Evolutionary conservation across 345 rosid genomes (phyloP), one percentile per base, ranked within the genome.

Genomic region (Psidium guajava): DNA sequence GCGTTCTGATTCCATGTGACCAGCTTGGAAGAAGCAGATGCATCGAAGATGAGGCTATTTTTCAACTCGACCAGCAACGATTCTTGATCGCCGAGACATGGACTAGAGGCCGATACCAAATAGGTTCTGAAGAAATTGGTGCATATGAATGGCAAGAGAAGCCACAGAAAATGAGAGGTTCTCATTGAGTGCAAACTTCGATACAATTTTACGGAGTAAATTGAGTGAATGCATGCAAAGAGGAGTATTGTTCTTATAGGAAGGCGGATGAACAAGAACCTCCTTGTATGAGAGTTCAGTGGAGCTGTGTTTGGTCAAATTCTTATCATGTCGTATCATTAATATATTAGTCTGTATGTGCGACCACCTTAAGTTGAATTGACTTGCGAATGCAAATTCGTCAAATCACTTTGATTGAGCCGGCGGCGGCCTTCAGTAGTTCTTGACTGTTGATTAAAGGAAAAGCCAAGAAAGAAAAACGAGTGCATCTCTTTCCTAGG

Each of bases 31-130:
- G 92, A 90, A 6, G 0, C 3, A 42, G 55, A 54, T 18, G 83
- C 21, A 52, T 80, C 0, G 81, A 85, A 88, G 9, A 11, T 6
- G 28, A 93, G 86, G 73, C 61, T 85, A 12, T 53, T 83, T 82
- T 83, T 89, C 81, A 92, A 49, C 83, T 84, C 86, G 2, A 92
- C 86, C 85, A 92, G 75, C 64, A 88, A 50, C 0, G 85, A 36
- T 42, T 56, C 85, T 87, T 92, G 93, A 83, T 85, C 82, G 8
- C 61, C 49, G 15, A 25, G 92, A 88, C 95, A 90, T 40, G 22
- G 84, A 36, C 89, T 91, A 52, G 85, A 88, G 44, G 81, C 92
- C 22, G 6, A 82, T 56, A 32, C 85, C 9, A 50, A 53, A 25
- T 57, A 57, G 3, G n/a, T 25, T 15, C 82, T 14, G 2, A 40